Conservation (phyloP, 768 basidiomycete species). For the Hericium erinaceus region DNA sequence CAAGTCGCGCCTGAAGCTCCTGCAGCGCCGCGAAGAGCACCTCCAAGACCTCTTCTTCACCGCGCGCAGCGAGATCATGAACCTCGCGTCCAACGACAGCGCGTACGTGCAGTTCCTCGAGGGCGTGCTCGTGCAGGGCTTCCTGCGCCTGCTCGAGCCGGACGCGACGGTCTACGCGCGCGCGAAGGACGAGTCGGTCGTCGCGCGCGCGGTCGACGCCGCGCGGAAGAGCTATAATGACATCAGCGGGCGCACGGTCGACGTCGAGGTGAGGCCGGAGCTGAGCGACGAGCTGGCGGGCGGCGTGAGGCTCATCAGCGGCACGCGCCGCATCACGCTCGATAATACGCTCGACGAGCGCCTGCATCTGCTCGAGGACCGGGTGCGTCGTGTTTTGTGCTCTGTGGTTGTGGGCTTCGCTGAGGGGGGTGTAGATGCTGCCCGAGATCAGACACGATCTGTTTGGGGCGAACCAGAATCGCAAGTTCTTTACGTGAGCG, state of each 20-base stretch:
- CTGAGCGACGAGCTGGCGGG: conserved; percentile 76
- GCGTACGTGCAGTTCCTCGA: conserved; percentile 80
- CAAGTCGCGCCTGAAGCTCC: conserved; percentile 84
- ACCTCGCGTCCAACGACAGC: conserved; percentile 52
- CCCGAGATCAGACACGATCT: conserved; percentile 87
- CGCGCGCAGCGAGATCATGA: conserved; percentile 53
- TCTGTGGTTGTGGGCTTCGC: not conserved
- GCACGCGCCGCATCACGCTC: conserved; percentile 70
- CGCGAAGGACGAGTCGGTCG: conserved; percentile 52
- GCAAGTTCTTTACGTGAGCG: conserved; percentile 73
- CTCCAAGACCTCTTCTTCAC: conserved; percentile 80
- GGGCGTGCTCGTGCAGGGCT: conserved; percentile 77
- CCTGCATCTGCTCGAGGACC: conserved; percentile 79
- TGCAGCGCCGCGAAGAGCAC: conserved; percentile 88
- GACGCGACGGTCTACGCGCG: conserved; percentile 58
- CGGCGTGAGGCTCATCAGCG: conserved; percentile 70
- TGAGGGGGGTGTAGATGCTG: conserved; percentile 63
- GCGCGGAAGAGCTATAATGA: conserved; percentile 66
- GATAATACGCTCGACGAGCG: conserved; percentile 95
- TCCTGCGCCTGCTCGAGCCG: conserved; percentile 75
- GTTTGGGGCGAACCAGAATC: conserved; percentile 85
- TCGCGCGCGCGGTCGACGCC: conserved; percentile 50
- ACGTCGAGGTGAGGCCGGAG: conserved; percentile 48
- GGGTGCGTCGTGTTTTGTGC: conserved; percentile 37
- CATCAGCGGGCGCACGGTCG: conserved; percentile 61